Conservation (phyloP, 176 grass and related monocot genomes). For the Metroxylon sagu region DNA sequence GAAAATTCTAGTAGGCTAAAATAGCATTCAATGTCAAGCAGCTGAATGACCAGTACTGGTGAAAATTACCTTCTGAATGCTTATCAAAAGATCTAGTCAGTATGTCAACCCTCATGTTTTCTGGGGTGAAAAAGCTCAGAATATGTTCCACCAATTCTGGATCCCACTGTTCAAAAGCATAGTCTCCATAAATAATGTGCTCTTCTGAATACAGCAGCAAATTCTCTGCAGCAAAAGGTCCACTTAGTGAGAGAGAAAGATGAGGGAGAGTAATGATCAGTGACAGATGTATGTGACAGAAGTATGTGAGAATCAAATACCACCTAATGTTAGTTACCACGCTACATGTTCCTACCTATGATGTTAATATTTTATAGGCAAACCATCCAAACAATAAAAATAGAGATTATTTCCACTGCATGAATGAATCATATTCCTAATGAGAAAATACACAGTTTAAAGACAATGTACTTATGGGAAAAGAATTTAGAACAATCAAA, state of each 20-base stretch:
- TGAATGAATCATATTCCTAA: too few relatives aligned
- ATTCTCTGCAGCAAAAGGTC: conserved; percentile 60
- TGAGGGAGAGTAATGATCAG: background rate
- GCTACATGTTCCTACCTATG: too few relatives aligned
- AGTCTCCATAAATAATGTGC: conserved; percentile 77
- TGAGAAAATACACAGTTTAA: too few relatives aligned
- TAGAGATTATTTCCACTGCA: too few relatives aligned
- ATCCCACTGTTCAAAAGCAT: conserved; percentile 82
- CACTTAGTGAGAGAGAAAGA: background rate
- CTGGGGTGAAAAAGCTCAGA: conserved; percentile 77
- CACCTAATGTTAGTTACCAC: too few relatives aligned
- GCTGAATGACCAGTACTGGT: background rate
- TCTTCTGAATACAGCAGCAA: conserved; percentile 66
- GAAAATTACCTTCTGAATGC: conserved; percentile 59
- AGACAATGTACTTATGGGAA: too few relatives aligned
- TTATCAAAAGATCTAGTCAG: conserved; percentile 85
- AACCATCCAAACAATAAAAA: too few relatives aligned
- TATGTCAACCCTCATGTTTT: conserved; percentile 88
- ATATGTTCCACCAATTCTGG: conserved; percentile 55
- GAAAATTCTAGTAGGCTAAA: too few relatives aligned
- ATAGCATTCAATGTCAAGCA: background rate
- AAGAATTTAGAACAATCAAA: too few relatives aligned
- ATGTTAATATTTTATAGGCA: too few relatives aligned
- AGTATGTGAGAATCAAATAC: too few relatives aligned
- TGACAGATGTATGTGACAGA: too few relatives aligned